A percentile compares a stretch with the other conserved stretches of the same genome.
Conservation (phyloP, 345 rosid species). For the Eucalyptus cloeziana region DNA sequence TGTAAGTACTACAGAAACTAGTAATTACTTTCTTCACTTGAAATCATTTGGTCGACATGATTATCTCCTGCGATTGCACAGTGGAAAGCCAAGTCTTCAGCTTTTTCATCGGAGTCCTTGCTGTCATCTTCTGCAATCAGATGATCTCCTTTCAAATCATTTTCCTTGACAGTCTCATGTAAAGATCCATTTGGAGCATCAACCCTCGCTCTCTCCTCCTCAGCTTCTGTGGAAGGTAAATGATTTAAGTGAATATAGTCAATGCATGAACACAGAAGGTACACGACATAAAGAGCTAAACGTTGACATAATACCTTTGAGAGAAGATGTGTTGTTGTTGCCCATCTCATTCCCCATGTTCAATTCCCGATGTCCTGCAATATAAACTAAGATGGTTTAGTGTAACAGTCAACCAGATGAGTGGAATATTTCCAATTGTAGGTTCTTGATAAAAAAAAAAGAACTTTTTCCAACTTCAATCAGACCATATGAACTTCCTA, state of each 20-base stretch:
- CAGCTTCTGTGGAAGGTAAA: not conserved
- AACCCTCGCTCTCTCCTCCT: not conserved
- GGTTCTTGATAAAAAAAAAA: not conserved
- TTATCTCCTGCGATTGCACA: not conserved
- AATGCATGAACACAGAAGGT: not conserved
- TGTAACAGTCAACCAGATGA: not conserved
- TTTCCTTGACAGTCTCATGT: slow-evolving; percentile 3
- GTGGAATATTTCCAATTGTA: not conserved
- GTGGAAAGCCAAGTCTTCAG: not conserved
- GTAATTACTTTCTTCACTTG: not conserved
- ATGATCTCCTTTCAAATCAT: slow-evolving; percentile 1
- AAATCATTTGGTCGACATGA: not conserved
- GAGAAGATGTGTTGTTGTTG: slow-evolving; percentile 38
- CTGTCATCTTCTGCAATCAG: not conserved
- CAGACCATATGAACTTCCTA: not conserved
- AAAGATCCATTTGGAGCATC: not conserved
- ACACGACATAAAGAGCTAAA: not conserved
- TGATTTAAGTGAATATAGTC: not conserved
- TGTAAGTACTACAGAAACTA: not conserved
- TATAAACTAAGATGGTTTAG: slow-evolving; percentile 10
- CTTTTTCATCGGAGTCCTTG: not conserved
- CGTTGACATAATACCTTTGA: slow-evolving; percentile 13
- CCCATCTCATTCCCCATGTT: slow-evolving; percentile 61
- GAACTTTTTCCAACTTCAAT: not conserved
- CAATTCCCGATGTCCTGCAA: slow-evolving; percentile 23